Percentiles rank a stretch among this genome's conserved stretches.
Conservation (phyloP, 176 grass and related monocot species). For the Carex pumila region DNA sequence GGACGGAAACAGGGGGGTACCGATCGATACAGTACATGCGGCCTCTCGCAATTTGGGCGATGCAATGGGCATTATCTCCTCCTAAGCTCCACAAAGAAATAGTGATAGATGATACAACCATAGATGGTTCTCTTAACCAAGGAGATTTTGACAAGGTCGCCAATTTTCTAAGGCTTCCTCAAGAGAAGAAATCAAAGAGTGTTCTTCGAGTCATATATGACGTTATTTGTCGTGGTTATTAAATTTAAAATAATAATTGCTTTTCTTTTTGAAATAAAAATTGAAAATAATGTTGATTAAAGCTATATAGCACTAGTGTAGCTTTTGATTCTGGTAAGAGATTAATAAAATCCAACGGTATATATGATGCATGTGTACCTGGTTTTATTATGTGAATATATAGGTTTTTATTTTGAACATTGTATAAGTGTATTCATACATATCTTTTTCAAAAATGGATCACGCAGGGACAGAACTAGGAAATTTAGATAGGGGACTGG, state of each 20-base stretch:
- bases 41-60: constrained; percentile 65
- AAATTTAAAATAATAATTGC: not conserved
- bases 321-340: no score
- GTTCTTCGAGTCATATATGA: constrained; percentile 44
- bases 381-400: no score
- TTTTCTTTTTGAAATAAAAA: not conserved
- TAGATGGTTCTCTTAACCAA: constrained; percentile 17
- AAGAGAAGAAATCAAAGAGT: constrained; percentile 35
- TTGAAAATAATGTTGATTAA: not conserved
- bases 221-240: constrained; percentile 20
- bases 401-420: no score
- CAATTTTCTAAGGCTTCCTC: constrained; percentile 53
- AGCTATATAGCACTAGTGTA: not conserved
- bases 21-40: constrained; percentile 80
- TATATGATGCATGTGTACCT: no score
- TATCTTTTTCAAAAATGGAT: no score
- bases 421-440: no score
- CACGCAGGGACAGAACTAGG: no score
- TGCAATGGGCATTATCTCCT: constrained; percentile 81
- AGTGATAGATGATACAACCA: not conserved
- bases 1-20: constrained; percentile 54
- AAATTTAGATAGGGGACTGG: no score
- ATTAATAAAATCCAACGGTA: no score
- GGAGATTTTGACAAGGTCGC: constrained; percentile 52
- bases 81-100: constrained; percentile 38